Conservation (phyloP, 768 basidiomycete genomes). For the Leccinum subgranulosum region DNA sequence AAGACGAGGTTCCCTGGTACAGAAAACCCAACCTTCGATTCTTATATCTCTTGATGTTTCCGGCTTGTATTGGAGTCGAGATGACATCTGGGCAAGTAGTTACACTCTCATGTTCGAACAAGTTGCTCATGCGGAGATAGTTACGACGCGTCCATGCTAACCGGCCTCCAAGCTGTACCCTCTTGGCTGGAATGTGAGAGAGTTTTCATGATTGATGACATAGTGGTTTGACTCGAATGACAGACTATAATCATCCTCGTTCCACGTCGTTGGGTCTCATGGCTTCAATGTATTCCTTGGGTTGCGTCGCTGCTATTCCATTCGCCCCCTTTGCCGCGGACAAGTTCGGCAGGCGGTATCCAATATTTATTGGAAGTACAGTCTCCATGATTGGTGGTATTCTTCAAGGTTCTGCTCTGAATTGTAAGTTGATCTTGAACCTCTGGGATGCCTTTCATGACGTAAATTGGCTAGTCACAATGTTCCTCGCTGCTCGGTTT, state of each 20-base stretch:
- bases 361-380: neutral
- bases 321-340: neutral
- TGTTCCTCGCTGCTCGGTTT: neutral
- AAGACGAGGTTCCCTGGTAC: slow-evolving; percentile 42
- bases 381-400: neutral
- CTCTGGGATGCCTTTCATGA: neutral
- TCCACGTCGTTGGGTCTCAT: neutral
- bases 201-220: neutral
- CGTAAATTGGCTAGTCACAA: neutral
- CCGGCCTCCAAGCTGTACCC: neutral
- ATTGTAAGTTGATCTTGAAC: neutral
- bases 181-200: neutral
- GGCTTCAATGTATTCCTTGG: neutral
- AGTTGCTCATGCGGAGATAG: neutral
- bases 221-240: neutral
- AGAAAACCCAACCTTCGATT: slow-evolving; percentile 40
- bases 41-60: neutral
- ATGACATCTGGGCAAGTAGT: neutral
- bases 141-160: neutral
- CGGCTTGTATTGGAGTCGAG: neutral
- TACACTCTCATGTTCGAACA: neutral
- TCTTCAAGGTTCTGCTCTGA: neutral
- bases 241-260: neutral
- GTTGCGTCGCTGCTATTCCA: neutral
- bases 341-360: neutral